A percentile compares a stretch with the other conserved stretches of the same genome.
phyloP scores from a whole-genome alignment of 2,329 filamentous ascomycete species.

The Diaporthe ilicicola region DNA sequence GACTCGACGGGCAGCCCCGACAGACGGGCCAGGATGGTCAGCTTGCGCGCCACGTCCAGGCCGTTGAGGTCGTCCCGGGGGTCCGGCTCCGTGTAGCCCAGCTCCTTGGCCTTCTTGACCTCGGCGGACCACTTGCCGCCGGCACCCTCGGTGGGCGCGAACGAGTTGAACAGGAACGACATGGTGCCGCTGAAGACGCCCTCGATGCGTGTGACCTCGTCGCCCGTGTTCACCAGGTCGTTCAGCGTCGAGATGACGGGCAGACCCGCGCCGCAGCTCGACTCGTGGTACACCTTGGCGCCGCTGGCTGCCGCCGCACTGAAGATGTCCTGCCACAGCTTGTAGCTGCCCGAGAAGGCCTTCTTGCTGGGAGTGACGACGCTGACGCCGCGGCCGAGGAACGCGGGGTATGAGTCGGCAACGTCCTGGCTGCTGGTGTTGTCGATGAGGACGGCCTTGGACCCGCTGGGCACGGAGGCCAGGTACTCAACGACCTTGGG shows the following conservation, averaged over 20 bases:
- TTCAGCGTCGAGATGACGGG: conserved; percentile 93
- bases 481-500: conserved; percentile 81
- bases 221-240: conserved; percentile 93
- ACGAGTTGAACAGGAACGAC: conserved; percentile 98
- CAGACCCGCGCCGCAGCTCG: conserved; percentile 90
- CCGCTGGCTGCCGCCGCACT: conserved; percentile 72
- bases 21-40: conserved; percentile 91
- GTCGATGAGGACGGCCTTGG: conserved; percentile 86
- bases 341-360: conserved; percentile 84
- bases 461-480: conserved; percentile 69
- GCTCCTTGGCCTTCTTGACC: conserved; percentile 88
- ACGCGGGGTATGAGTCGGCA: conserved; percentile 82
- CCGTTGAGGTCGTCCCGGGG: conserved; percentile 88
- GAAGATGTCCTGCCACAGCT: conserved; percentile 90
- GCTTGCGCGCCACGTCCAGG: conserved; percentile 90
- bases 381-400: conserved; percentile 83
- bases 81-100: conserved; percentile 92
- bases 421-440: conserved; percentile 93
- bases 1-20: conserved; percentile 83
- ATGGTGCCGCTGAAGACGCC: conserved; percentile 98
- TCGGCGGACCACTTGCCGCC: conserved; percentile 90
- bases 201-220: conserved; percentile 90
- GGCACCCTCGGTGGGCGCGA: conserved; percentile 79
- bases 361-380: conserved; percentile 99
- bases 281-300: conserved; percentile 93